Evolutionary conservation across 2,329 filamentous ascomycete genomes (phyloP).

Genomic region (Metarhizium robertsii): DNA sequence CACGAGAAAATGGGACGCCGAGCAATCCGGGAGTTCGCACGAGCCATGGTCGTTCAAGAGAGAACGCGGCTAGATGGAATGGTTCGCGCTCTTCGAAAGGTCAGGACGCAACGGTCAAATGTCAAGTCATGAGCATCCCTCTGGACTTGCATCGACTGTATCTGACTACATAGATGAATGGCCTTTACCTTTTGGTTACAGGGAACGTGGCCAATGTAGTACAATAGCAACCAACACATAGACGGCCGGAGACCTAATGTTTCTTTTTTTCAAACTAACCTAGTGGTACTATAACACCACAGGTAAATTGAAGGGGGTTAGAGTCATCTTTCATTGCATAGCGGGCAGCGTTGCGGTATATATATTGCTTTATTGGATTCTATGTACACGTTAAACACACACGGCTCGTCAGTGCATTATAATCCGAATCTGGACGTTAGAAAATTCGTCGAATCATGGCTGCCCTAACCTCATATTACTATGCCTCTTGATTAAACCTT

Average conservation of each 20-base stretch:
- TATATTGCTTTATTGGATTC: neutral
- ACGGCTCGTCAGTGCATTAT: neutral
- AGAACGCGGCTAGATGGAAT: conserved; percentile 71
- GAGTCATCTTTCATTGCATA: neutral
- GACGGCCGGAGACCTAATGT: too few species aligned
- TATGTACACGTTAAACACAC: neutral
- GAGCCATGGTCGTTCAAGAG: conserved; percentile 71
- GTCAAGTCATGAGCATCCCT: neutral
- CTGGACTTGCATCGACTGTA: neutral
- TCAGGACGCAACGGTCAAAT: conserved; percentile 17
- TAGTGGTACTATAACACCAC: neutral
- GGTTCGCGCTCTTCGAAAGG: conserved; percentile 63
- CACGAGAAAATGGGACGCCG: conserved; percentile 67
- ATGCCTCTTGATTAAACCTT: neutral
- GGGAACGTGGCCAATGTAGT: too few species aligned
- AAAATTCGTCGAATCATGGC: neutral
- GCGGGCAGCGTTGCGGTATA: neutral
- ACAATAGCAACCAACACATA: too few species aligned
- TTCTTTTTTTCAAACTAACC: neutral
- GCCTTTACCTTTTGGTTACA: too few species aligned
- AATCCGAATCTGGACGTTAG: neutral
- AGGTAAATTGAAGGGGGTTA: neutral
- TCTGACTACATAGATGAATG: neutral
- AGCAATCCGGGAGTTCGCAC: conserved; percentile 68
- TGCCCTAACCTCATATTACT: neutral